Percentiles rank a stretch among this genome's conserved stretches.
Conservation (phyloP, 192 early-diverging fungal species). For the Linnemannia hyalina region DNA sequence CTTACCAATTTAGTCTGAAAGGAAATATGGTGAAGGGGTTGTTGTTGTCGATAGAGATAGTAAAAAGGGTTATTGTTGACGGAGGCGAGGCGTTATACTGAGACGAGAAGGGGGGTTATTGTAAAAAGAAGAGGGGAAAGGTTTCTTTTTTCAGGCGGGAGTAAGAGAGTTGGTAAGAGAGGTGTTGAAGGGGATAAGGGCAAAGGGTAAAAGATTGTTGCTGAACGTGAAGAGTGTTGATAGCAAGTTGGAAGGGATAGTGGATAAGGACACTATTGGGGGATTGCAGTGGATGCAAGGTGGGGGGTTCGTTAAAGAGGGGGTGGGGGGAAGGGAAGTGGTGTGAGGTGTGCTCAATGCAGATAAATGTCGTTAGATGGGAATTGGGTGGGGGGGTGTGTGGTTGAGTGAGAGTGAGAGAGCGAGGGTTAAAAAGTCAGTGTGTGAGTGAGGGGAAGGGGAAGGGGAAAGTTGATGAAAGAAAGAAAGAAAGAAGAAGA, state of each 20-base stretch:
- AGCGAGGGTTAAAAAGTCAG: neutral
- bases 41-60: neutral
- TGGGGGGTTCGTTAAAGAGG: constrained; percentile 32
- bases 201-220: neutral
- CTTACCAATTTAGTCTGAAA: constrained; percentile 8
- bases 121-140: neutral
- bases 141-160: neutral
- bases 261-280: constrained; percentile 5
- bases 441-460: neutral
- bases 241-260: constrained; percentile 14
- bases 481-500: neutral
- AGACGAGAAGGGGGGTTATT: constrained; percentile 8
- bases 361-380: constrained; percentile 17
- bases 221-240: neutral
- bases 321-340: neutral
- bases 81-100: neutral
- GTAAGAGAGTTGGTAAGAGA: neutral
- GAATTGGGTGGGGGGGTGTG: neutral
- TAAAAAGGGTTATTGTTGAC: neutral
- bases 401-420: neutral
- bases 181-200: neutral
- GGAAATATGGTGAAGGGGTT: neutral
- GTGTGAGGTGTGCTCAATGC: constrained; percentile 4
- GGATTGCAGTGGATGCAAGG: constrained; percentile 40
- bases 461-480: neutral